Evolutionary conservation across 129 eudicot species (phyloP), one percentile per base, ranked within the genome.

Genomic region (Kitagawia praeruptora): DNA sequence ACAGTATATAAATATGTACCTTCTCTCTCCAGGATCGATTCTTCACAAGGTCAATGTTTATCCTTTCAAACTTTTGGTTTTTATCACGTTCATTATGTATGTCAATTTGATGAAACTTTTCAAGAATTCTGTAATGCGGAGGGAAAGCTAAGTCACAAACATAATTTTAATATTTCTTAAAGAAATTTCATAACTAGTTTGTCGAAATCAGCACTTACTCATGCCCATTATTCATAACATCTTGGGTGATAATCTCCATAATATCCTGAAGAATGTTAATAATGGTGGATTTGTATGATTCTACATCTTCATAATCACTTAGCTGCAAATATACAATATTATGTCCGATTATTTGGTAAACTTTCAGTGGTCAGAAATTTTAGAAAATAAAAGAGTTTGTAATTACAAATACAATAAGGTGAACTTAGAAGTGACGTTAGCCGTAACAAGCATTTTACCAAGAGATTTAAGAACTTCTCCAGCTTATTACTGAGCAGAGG

Each of bases 221-320:
- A 15, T 79, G 89, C 41, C 95, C 98, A 56, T 90, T 82, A 37
- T 19, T 66, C 98, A 96, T 96, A 56, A 96, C 87, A 87, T 96
- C 99, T 64, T 84, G 85, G 66, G 85, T 87, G 78, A 95, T 92
- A 85, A 89, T 93, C 85, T 96, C 98, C 84, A 96, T 85, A 64
- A 96, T 94, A 87, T 92, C 98, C 77, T 96, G 99, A 79, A 96
- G 90, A 47, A 82, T 84, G 74, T 92, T 96, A 56, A 96, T 81
- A 71, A 84, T 83, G 73, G 88, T 92, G 77, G 91, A 83, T 84
- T 87, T 89, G 80, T 90, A 85, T 19, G 79, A 58, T 71, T 90
- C 90, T 53, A 46, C 3, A 12, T 46, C 49, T 1, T 86, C 88
- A 84, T 80, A 79, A 47, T 83, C 93, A n/a, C 84, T 27, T 80